phyloP scores from a whole-genome alignment of 179 eudicot species.

The Camellia oleifera region DNA sequence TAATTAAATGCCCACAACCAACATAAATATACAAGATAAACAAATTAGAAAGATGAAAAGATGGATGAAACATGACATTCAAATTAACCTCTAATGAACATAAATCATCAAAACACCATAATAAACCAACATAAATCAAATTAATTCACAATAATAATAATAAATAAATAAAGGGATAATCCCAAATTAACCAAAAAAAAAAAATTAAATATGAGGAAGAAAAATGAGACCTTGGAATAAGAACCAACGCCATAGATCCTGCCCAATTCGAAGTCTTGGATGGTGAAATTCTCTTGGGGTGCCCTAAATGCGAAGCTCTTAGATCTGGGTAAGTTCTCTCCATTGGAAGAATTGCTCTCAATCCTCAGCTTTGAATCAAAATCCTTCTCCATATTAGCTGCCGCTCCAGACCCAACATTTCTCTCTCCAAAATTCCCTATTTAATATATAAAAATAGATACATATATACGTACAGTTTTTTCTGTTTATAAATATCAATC shows the following conservation, averaged over 20 bases:
- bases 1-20: neutral
- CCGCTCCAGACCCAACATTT: constrained; percentile 43
- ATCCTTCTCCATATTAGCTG: constrained; percentile 65
- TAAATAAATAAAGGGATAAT: neutral
- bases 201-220: neutral
- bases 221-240: constrained; percentile 67
- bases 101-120: no score
- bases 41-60: no score
- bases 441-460: neutral
- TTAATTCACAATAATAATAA: neutral
- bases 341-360: constrained; percentile 38
- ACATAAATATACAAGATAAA: neutral
- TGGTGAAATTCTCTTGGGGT: constrained; percentile 82
- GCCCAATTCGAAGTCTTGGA: constrained; percentile 87
- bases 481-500: neutral
- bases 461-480: neutral
- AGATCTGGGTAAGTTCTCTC: constrained; percentile 42
- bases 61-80: neutral
- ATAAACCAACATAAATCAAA: no score
- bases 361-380: constrained; percentile 72
- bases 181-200: neutral
- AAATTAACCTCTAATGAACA: neutral
- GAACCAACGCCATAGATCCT: constrained; percentile 98
- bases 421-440: constrained; percentile 19
- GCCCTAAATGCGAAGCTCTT: constrained; percentile 82